Evolutionary conservation across 1,284 basidiomycete species (phyloP).

Genomic region (Trichosporon sp.): DNA sequence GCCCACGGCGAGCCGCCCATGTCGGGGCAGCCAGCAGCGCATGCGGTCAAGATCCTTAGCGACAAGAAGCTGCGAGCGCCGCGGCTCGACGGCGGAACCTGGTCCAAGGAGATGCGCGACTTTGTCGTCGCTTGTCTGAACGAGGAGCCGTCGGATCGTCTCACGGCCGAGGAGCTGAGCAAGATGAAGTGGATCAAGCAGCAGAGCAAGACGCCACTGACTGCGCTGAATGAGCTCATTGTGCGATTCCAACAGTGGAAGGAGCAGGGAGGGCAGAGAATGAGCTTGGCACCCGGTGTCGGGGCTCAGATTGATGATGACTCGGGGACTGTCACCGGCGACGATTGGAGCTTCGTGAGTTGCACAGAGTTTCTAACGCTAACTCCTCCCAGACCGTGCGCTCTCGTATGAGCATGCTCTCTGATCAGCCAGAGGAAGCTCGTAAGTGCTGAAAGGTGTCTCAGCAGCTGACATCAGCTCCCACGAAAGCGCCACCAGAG

Average conservation of each 20-base stretch:
- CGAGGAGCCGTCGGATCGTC: conserved; percentile 73
- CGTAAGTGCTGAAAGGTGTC: neutral
- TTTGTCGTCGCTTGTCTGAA: conserved; percentile 81
- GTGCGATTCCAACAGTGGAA: conserved; percentile 68
- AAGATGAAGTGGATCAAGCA: conserved; percentile 93
- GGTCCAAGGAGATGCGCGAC: conserved; percentile 78
- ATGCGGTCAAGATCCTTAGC: conserved; percentile 86
- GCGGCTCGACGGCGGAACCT: conserved; percentile 67
- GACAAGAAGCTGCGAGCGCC: conserved; percentile 61
- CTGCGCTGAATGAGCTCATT: conserved; percentile 77
- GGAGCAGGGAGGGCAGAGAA: conserved; percentile 70
- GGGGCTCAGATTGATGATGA: conserved; percentile 45
- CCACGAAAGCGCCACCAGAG: conserved; percentile 31
- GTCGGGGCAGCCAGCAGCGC: conserved; percentile 78
- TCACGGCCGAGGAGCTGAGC: conserved; percentile 79
- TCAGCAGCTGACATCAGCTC: neutral
- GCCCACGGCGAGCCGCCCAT: conserved; percentile 55
- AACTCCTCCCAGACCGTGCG: conserved; percentile 28
- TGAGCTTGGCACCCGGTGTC: conserved; percentile 60
- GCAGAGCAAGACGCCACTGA: conserved; percentile 62
- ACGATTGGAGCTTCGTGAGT: conserved; percentile 44
- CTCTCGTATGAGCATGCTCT: conserved; percentile 39
- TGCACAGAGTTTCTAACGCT: neutral
- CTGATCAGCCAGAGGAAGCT: conserved; percentile 25
- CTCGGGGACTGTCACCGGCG: conserved; percentile 27